Percentiles rank a stretch among this genome's conserved stretches.
These are phyloP conservation scores for Arthrinium puccinioides DNA, from an alignment of 2,329 filamentous ascomycete species.

Conservation along the genomic window DNA sequence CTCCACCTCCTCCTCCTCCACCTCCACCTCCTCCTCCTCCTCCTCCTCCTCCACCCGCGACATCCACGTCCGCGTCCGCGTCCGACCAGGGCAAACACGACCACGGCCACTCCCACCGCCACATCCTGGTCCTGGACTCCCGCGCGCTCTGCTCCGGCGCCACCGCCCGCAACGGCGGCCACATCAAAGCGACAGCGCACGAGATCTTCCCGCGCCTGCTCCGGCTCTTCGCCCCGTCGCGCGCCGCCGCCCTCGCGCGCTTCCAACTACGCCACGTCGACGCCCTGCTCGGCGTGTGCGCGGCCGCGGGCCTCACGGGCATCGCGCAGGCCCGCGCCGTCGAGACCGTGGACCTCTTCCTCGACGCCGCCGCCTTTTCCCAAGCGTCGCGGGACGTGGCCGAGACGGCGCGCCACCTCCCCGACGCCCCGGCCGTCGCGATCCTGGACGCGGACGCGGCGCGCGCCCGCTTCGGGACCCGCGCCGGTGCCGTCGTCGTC, in stretches of 20 bases:
- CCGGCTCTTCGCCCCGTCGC: constrained; percentile 15
- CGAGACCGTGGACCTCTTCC: constrained; percentile 38
- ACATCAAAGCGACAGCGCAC: constrained; percentile 39
- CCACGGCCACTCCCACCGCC: constrained; percentile 2
- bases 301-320: constrained; percentile 2
- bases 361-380: constrained; percentile 28
- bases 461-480: constrained; percentile 4
- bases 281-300: constrained; percentile 31
- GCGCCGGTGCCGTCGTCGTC: constrained; percentile 23
- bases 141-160: constrained; percentile 41
- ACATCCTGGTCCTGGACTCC: constrained; percentile 43
- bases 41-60: too few relatives aligned
- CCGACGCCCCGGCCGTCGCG: constrained; percentile 33
- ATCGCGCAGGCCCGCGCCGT: constrained; percentile 34
- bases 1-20: too few relatives aligned
- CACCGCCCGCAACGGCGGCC: constrained; percentile 46
- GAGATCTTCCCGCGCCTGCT: constrained; percentile 25
- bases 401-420: constrained; percentile 27
- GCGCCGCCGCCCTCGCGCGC: constrained; percentile 31
- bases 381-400: constrained; percentile 23
- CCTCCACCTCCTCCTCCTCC: too few relatives aligned
- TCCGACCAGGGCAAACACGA: constrained; percentile 18
- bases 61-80: neutral
- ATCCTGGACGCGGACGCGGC: too few relatives aligned
- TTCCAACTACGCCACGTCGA: constrained; percentile 37